Evolutionary conservation across 1,284 basidiomycete genomes (phyloP), one percentile per base, ranked within the genome.

Genomic region (Rhodotorula sp.): DNA sequence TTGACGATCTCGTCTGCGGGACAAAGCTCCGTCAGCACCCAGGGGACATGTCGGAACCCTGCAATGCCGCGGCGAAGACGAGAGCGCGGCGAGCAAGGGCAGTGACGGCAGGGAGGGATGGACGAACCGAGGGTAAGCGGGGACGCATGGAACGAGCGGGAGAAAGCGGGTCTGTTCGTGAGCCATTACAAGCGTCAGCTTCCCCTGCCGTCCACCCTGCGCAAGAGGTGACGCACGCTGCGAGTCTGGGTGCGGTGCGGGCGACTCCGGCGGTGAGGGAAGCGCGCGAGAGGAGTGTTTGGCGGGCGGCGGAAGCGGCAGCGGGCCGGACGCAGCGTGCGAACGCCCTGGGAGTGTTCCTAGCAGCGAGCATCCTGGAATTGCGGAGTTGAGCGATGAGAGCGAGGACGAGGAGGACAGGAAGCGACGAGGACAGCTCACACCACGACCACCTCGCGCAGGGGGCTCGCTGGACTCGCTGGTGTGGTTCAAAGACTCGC

Each of bases 1-100:
- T 98, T 94, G 78, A 99, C 87, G 67, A 90, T 59, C 60, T 75
- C 71, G 56, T 62, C 71, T 70, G 58, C 37, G 37, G 51, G 46
- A 22, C 9, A 28, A n/a, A 24, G 34, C 37, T n/a, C 24, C n/a
- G 28, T 18, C 34, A 18, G 59, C 15, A 7, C 40, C 40, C 3
- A 6, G 9, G 40, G 9, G 15, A 44, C 16, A 15, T 11, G 13
- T 13, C 40, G 15, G 40, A 3, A 44, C 10, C 34, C 40, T 44
- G 40, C 40, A 44, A 44, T 10, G 40, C 40, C 40, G 40, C 40
- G 13, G 40, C 40, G 40, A 18, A 13, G 40, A 44, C 40, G 40
- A 44, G 13, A 13, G 40, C 40, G 16, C 40, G 40, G 40, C 40
- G 40, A 44, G 40, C 40, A 44, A 31, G 44, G 15, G 22, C 28